Conservation (phyloP, 1,284 basidiomycete genomes). For the Phellinidium pouzarii region DNA sequence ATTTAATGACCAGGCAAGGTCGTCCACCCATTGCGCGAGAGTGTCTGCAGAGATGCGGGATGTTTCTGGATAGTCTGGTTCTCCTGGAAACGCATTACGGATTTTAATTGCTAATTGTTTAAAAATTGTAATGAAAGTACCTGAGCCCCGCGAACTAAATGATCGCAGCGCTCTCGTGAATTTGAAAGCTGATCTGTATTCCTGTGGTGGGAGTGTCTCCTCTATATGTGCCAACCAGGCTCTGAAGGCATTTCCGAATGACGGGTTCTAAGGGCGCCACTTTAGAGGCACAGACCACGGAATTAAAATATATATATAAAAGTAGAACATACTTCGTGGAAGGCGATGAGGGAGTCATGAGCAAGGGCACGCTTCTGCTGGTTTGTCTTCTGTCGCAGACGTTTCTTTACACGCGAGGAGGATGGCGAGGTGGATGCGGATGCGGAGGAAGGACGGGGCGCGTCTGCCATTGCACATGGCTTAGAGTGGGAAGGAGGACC, state of each 20-base stretch:
- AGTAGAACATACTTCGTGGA: conserved; percentile 12
- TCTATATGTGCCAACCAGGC: conserved; percentile 18
- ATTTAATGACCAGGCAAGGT: conserved; percentile 19
- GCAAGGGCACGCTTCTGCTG: conserved; percentile 14
- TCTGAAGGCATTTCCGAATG: conserved; percentile 17
- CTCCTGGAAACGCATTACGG: not conserved
- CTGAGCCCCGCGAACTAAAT: conserved; percentile 17
- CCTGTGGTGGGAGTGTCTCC: conserved; percentile 12
- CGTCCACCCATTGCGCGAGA: conserved; percentile 17
- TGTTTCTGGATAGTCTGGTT: conserved; percentile 19
- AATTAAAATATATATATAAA: not conserved
- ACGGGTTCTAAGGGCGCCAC: conserved; percentile 8
- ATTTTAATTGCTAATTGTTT: not conserved
- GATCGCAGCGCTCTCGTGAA: conserved; percentile 16
- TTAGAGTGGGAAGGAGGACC: conserved; percentile 1
- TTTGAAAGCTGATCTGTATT: conserved; percentile 18
- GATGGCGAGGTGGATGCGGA: conserved; percentile 1
- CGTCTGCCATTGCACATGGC: conserved; percentile 19
- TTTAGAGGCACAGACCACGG: not conserved
- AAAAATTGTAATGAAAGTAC: conserved; percentile 4
- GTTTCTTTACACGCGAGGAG: conserved; percentile 14
- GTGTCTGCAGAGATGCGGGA: conserved; percentile 17
- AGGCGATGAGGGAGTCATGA: conserved; percentile 16
- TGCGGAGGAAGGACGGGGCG: conserved; percentile 5
- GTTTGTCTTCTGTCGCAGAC: conserved; percentile 14